Conservation (phyloP, 176 grass and related monocot genomes). For the Hsuehochloa calcarea region DNA sequence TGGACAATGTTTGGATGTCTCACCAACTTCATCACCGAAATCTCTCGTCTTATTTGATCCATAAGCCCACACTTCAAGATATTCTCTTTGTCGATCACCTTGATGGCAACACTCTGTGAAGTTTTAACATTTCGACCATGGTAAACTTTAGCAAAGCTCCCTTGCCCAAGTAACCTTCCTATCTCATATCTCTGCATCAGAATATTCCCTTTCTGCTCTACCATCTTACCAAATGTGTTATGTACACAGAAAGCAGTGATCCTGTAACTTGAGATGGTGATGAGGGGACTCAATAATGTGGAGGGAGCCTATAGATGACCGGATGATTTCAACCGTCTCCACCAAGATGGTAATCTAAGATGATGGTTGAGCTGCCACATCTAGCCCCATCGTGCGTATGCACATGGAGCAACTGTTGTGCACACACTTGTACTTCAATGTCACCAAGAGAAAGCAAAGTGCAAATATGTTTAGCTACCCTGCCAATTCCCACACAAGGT, state of each 20-base stretch:
- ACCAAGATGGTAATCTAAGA: conserved; percentile 50
- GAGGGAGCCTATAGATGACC: background rate
- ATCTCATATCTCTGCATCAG: conserved; percentile 79
- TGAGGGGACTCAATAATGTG: background rate
- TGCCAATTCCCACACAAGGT: conserved; percentile 28
- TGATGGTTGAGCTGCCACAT: conserved; percentile 32
- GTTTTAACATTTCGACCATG: conserved; percentile 58
- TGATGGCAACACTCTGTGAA: conserved; percentile 74
- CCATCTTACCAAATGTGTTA: conserved; percentile 44
- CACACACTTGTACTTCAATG: conserved; percentile 21
- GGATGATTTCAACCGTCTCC: conserved; percentile 58
- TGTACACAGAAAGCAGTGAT: background rate
- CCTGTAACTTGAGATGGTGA: background rate
- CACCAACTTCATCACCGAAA: conserved; percentile 84
- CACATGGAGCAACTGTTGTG: conserved; percentile 26
- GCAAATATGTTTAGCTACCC: conserved; percentile 7
- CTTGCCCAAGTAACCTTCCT: conserved; percentile 78
- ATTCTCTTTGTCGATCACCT: conserved; percentile 95
- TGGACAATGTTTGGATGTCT: conserved; percentile 79
- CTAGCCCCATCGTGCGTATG: conserved; percentile 28
- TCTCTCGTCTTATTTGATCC: conserved; percentile 84
- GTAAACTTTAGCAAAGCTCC: conserved; percentile 96
- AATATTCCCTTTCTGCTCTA: conserved; percentile 60
- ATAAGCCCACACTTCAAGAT: conserved; percentile 69
- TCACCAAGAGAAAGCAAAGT: conserved; percentile 48